Percentiles rank a stretch among this genome's conserved stretches.
phyloP scores from a whole-genome alignment of 1,284 basidiomycete species.

The Rugosomyces carneus region DNA sequence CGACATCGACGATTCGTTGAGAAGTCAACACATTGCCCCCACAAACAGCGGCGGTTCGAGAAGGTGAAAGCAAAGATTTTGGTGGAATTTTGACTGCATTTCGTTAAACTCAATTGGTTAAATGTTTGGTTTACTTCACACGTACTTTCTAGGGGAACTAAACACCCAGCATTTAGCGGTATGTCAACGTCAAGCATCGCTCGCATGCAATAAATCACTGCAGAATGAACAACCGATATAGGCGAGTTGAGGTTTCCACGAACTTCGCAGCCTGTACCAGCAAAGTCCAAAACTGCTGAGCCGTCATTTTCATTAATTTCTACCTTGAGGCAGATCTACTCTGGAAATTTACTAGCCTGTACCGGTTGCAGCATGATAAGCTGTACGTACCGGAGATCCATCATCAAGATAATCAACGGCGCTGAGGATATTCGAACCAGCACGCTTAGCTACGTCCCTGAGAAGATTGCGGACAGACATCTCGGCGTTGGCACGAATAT shows the following conservation, averaged over 20 bases:
- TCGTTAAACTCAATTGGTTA: slow-evolving; percentile 1
- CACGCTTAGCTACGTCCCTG: slow-evolving; percentile 65
- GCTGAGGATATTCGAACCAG: slow-evolving; percentile 59
- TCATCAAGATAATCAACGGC: slow-evolving; percentile 84
- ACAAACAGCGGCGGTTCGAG: slow-evolving; percentile 84
- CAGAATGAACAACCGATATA: slow-evolving; percentile 84
- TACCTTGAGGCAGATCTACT: slow-evolving; percentile 72
- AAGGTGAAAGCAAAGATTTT: slow-evolving; percentile 78
- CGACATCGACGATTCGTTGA: slow-evolving; percentile 93
- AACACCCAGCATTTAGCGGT: slow-evolving; percentile 89
- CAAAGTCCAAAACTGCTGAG: slow-evolving; percentile 86
- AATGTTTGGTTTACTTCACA: slow-evolving; percentile 10
- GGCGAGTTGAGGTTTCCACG: slow-evolving; percentile 89
- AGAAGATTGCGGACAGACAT: slow-evolving; percentile 82
- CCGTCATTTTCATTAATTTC: slow-evolving; percentile 76
- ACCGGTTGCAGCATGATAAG: background rate
- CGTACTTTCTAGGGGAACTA: slow-evolving; percentile 72
- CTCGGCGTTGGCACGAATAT: slow-evolving; percentile 90
- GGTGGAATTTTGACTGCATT: slow-evolving; percentile 72
- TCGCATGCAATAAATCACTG: slow-evolving; percentile 93
- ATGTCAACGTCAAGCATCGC: slow-evolving; percentile 91
- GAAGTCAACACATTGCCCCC: slow-evolving; percentile 92
- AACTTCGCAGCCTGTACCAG: slow-evolving; percentile 85
- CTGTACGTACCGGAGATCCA: slow-evolving; percentile 64
- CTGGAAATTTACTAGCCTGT: background rate